phyloP scores from a whole-genome alignment of 2,329 filamentous ascomycete genomes.

The Bipolaris bicolor region DNA sequence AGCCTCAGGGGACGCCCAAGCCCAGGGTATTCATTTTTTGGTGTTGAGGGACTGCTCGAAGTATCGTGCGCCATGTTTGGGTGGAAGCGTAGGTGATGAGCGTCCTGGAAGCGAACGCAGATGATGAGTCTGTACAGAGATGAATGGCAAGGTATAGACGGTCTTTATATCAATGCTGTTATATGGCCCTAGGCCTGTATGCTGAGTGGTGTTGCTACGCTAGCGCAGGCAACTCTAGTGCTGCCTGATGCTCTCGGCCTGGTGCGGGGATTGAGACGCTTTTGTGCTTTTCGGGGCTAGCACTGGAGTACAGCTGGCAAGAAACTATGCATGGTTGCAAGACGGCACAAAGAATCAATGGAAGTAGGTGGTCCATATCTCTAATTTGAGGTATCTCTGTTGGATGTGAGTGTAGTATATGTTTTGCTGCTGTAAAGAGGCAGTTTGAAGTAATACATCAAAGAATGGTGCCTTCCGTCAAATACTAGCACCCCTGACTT shows the following conservation, averaged over 20 bases:
- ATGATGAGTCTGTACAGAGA: neutral
- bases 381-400: too few relatives aligned
- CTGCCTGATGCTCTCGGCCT: neutral
- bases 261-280: neutral
- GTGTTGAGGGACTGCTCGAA: neutral
- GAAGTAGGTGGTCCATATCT: too few relatives aligned
- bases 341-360: too few relatives aligned
- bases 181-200: too few relatives aligned
- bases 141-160: neutral
- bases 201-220: neutral
- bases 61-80: neutral
- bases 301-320: too few relatives aligned
- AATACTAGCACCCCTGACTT: neutral
- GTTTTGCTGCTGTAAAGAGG: neutral
- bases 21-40: constrained; percentile 20
- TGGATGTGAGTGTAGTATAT: too few relatives aligned
- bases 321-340: too few relatives aligned
- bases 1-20: constrained; percentile 25
- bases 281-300: constrained; percentile 1
- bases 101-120: neutral
- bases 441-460: neutral
- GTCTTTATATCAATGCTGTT: neutral
- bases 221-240: neutral
- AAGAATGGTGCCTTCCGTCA: too few relatives aligned
- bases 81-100: neutral